Conservation (phyloP, 495 filamentous ascomycete genomes). For the Penicillium antarcticum region DNA sequence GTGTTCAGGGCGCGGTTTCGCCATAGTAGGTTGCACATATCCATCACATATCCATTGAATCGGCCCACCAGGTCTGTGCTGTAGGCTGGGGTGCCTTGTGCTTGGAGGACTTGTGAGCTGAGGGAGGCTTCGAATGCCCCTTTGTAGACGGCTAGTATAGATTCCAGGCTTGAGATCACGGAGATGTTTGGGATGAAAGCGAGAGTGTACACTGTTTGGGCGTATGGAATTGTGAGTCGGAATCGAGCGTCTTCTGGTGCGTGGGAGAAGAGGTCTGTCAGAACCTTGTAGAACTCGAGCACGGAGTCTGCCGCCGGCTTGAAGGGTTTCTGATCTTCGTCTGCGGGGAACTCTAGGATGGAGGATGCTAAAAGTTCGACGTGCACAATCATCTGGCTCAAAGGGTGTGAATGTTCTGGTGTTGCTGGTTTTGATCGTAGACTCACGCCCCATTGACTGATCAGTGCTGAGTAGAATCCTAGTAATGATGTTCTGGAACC, state of each 20-base stretch:
- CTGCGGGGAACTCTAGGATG: conserved; percentile 47
- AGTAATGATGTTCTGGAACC: conserved; percentile 55
- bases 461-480: conserved; percentile 66
- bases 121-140: conserved; percentile 68
- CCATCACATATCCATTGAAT: conserved; percentile 88
- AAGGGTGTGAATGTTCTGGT: conserved; percentile 30
- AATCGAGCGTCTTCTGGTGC: conserved; percentile 46
- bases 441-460: conserved; percentile 63
- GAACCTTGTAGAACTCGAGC: conserved; percentile 66
- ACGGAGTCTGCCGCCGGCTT: conserved; percentile 40
- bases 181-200: conserved; percentile 60
- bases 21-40: conserved; percentile 85
- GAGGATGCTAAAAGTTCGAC: conserved; percentile 62
- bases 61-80: conserved; percentile 53
- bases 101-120: conserved; percentile 32
- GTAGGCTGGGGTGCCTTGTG: conserved; percentile 34
- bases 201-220: conserved; percentile 66
- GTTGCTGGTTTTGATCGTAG: conserved; percentile 27
- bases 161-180: conserved; percentile 68
- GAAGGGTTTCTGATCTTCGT: conserved; percentile 2
- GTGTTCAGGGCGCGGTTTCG: conserved; percentile 68
- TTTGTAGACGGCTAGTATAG: conserved; percentile 66
- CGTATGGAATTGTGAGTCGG: conserved; percentile 63
- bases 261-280: conserved; percentile 54
- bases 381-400: conserved; percentile 52